These are phyloP conservation scores for Clavariopsis aquatica DNA, from an alignment of 495 filamentous ascomycete genomes.

Conservation along the genomic window DNA sequence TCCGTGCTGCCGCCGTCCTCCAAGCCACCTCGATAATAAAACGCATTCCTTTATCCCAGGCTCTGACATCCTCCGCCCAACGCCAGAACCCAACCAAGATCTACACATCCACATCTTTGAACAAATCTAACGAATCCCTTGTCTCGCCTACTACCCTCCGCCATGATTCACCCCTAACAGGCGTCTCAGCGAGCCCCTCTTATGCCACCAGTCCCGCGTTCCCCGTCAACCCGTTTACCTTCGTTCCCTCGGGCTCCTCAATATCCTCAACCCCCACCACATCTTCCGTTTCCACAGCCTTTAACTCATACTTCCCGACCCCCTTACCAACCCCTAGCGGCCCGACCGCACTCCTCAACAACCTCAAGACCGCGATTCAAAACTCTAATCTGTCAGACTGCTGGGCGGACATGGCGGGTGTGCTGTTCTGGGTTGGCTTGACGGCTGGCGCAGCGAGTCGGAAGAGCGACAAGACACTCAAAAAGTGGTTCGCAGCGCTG, in stretches of 20 bases:
- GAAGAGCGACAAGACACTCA: constrained; percentile 29
- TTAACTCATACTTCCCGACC: constrained; percentile 2
- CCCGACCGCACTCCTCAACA: constrained; percentile 8
- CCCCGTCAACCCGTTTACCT: not conserved
- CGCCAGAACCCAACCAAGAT: not conserved
- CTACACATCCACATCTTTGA: constrained; percentile 5
- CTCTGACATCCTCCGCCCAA: constrained; percentile 38
- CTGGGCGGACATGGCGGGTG: constrained; percentile 43
- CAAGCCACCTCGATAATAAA: constrained; percentile 40
- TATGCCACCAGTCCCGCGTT: constrained; percentile 6
- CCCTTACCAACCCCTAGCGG: constrained; percentile 3
- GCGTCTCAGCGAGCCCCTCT: constrained; percentile 16
- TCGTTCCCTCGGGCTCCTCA: not conserved
- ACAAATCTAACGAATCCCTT: constrained; percentile 31
- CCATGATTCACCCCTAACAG: constrained; percentile 27
- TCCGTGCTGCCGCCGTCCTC: constrained; percentile 31
- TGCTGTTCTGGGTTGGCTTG: constrained; percentile 42
- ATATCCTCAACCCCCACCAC: constrained; percentile 2
- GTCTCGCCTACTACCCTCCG: constrained; percentile 22
- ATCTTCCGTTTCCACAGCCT: not conserved
- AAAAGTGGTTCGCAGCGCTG: constrained; percentile 41
- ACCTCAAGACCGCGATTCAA: constrained; percentile 22
- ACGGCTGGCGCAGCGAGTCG: constrained; percentile 36
- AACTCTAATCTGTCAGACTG: constrained; percentile 28
- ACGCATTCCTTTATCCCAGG: constrained; percentile 46